Evolutionary conservation across 257 asterid species (phyloP).

Genomic region (Ocimum tenuiflorum): DNA sequence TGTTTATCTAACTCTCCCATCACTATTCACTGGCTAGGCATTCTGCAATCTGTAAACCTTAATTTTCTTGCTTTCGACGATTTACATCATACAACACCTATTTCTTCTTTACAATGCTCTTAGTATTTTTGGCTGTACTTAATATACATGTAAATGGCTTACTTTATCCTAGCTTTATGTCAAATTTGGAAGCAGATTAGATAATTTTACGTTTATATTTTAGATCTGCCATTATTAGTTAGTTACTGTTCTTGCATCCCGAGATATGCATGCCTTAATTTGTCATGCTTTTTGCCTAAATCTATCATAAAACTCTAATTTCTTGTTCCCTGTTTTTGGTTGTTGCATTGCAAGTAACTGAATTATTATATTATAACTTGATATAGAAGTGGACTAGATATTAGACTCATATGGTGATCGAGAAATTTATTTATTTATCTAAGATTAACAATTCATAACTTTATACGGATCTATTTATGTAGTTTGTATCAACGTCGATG

Average conservation of each 20-base stretch:
- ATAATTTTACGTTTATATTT: neutral
- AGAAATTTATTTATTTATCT: too few species aligned
- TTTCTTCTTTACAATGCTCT: neutral
- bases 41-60: conserved; percentile 6
- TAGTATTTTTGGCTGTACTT: neutral
- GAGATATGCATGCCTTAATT: conserved; percentile 2
- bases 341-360: too few species aligned
- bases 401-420: too few species aligned
- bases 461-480: too few species aligned
- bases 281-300: too few species aligned
- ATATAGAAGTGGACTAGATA: too few species aligned
- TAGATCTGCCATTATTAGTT: neutral
- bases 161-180: neutral
- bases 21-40: neutral
- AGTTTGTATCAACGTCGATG: too few species aligned
- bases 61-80: neutral
- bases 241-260: neutral
- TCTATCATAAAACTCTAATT: too few species aligned
- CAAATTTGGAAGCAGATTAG: neutral
- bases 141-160: neutral
- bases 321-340: too few species aligned
- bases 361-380: too few species aligned
- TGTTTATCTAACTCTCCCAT: neutral
- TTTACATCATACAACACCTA: neutral
- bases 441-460: too few species aligned